Conservation (phyloP, 2,329 filamentous ascomycete genomes). For the Penicillium concentricum region DNA sequence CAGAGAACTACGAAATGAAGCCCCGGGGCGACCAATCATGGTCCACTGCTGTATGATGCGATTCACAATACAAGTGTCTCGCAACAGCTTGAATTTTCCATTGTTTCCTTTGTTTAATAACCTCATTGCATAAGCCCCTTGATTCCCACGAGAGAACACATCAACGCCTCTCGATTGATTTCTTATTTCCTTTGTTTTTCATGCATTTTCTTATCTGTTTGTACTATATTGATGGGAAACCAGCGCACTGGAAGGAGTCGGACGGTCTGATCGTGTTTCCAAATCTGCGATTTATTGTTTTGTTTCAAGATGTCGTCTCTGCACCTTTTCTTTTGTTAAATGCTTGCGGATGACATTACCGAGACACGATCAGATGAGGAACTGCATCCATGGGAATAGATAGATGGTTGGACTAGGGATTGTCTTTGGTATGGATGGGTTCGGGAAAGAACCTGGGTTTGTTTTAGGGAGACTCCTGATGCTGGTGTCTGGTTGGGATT, state of each 20-base stretch:
- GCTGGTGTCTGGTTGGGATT: constrained; percentile 23
- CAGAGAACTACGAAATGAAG: constrained; percentile 64
- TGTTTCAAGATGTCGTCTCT: constrained; percentile 15
- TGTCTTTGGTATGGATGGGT: constrained; percentile 8
- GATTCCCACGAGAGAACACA: constrained; percentile 23
- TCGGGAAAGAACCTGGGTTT: constrained; percentile 10
- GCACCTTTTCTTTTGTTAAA: constrained; percentile 17
- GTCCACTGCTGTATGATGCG: constrained; percentile 36
- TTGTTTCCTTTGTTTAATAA: constrained; percentile 22
- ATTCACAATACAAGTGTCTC: constrained; percentile 1
- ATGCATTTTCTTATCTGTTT: constrained; percentile 14
- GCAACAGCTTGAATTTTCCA: constrained; percentile 6
- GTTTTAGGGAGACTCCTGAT: constrained; percentile 16
- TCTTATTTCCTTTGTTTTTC: constrained; percentile 14
- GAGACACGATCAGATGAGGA: constrained; percentile 31
- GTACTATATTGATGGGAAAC: constrained; percentile 12
- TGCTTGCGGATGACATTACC: constrained; percentile 26
- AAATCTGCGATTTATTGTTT: constrained; percentile 10
- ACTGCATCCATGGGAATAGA: constrained; percentile 20
- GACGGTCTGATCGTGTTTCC: constrained; percentile 13
- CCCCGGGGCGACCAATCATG: constrained; percentile 42
- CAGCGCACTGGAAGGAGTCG: constrained; percentile 13
- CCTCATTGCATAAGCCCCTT: constrained; percentile 24
- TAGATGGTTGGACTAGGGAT: constrained; percentile 6
- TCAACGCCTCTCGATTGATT: constrained; percentile 13